Percentiles rank a stretch among this genome's conserved stretches.
phyloP scores from a whole-genome alignment of 495 filamentous ascomycete genomes.

The Aspergillus asperescens region DNA sequence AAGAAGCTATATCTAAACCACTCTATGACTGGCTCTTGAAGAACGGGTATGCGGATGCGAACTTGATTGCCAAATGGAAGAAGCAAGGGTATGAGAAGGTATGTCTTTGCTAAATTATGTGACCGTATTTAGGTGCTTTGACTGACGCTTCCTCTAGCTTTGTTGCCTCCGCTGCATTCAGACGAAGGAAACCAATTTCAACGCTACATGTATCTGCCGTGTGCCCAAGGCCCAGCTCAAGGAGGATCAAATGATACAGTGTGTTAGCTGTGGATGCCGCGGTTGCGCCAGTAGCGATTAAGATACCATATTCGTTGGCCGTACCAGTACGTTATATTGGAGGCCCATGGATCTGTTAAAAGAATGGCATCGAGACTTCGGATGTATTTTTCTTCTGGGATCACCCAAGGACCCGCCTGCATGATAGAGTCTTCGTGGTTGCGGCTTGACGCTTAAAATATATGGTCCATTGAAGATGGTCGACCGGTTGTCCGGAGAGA shows the following conservation, averaged over 20 bases:
- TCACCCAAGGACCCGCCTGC: background rate
- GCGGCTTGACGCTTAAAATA: background rate
- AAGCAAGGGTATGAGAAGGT: constrained; percentile 99
- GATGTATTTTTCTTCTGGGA: background rate
- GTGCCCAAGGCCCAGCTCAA: constrained; percentile 90
- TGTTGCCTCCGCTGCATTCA: constrained; percentile 96
- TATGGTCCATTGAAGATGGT: background rate
- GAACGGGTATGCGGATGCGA: constrained; percentile 91
- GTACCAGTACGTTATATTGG: background rate
- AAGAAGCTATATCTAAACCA: constrained; percentile 84
- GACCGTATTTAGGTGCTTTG: background rate
- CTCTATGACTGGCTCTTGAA: constrained; percentile 97
- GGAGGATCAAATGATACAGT: constrained; percentile 84
- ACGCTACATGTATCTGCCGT: constrained; percentile 93
- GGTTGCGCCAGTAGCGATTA: constrained; percentile 87
- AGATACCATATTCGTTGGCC: background rate
- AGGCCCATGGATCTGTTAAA: background rate
- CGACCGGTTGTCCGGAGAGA: background rate
- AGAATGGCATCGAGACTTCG: background rate
- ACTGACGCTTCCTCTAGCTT: constrained; percentile 45
- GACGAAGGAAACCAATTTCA: constrained; percentile 98
- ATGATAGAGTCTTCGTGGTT: background rate
- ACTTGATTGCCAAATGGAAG: constrained; percentile 99
- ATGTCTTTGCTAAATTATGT: constrained; percentile 14
- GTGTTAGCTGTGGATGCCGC: constrained; percentile 91